A percentile compares a stretch with the other conserved stretches of the same genome.
These are phyloP conservation scores for Trypanosoma avium DNA, from an alignment of 208 protist genomes.

Conservation along the genomic window DNA sequence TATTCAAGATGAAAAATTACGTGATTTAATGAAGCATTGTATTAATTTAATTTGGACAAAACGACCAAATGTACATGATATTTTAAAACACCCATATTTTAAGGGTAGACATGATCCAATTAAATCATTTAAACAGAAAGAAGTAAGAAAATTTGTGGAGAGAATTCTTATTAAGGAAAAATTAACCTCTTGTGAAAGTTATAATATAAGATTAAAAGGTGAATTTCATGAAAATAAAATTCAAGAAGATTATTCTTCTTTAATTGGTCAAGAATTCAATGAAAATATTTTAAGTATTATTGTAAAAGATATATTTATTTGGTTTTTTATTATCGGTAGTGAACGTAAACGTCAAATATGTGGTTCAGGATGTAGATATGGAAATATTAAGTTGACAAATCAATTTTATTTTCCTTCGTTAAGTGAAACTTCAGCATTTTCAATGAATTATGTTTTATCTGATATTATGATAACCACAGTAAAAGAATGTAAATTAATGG, in stretches of 20 bases:
- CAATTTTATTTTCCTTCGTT: too few relatives aligned
- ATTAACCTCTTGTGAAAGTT: too few relatives aligned
- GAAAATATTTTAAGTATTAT: background rate
- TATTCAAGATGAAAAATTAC: background rate
- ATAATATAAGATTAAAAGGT: too few relatives aligned
- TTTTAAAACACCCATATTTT: conserved; percentile 10
- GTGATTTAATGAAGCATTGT: conserved; percentile 11
- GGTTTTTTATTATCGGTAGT: background rate
- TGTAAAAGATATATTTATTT: conserved; percentile 11
- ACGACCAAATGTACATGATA: background rate
- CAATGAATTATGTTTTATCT: too few relatives aligned
- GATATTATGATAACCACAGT: too few relatives aligned
- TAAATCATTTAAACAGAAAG: background rate
- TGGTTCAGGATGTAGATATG: too few relatives aligned
- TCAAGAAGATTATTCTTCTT: background rate
- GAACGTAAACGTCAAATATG: background rate
- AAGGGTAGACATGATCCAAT: background rate
- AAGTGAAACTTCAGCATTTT: too few relatives aligned
- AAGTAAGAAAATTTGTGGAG: conserved; percentile 6
- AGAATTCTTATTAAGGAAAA: background rate
- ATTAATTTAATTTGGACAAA: background rate
- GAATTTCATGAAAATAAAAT: background rate
- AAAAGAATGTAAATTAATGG: too few relatives aligned
- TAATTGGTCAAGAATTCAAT: background rate
- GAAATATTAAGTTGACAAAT: too few relatives aligned